phyloP scores from a whole-genome alignment of 2,329 filamentous ascomycete species.

The Aspergillus intermedius region DNA sequence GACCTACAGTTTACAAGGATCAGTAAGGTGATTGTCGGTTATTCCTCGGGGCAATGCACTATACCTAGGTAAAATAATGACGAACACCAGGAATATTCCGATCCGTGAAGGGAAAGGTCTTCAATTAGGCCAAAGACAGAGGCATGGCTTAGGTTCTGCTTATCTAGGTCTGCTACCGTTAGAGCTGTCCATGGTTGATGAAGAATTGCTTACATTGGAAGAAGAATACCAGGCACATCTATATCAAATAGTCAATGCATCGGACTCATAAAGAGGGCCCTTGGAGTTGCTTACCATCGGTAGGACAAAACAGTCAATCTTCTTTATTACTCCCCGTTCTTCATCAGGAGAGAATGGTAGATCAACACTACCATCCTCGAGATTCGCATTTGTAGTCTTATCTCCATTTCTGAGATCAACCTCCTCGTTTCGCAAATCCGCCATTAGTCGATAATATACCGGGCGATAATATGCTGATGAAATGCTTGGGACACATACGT shows the following conservation, averaged over 20 bases:
- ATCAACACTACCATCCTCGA: no score
- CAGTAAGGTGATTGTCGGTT: no score
- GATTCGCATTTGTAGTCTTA: no score
- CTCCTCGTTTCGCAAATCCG: no score
- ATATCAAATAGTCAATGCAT: not conserved
- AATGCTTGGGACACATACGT: no score
- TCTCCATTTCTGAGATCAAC: no score
- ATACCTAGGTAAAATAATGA: slow-evolving; percentile 17
- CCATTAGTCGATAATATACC: no score
- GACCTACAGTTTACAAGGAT: slow-evolving; percentile 23
- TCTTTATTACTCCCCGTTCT: not conserved
- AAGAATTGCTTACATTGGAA: slow-evolving; percentile 24
- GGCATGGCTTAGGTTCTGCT: slow-evolving; percentile 45
- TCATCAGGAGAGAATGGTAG: not conserved
- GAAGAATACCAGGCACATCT: slow-evolving; percentile 41
- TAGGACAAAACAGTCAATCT: not conserved
- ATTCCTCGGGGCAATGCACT: no score
- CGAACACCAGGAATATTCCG: slow-evolving; percentile 46
- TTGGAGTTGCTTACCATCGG: not conserved
- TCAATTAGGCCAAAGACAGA: slow-evolving; percentile 38
- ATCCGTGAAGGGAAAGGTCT: slow-evolving; percentile 41
- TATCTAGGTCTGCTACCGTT: slow-evolving; percentile 26
- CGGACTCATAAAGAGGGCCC: no score
- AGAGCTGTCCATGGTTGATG: not conserved
- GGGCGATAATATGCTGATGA: no score